A percentile compares a stretch with the other conserved stretches of the same genome.
phyloP scores from a whole-genome alignment of 148 eudicot genomes.

The Silene uniflora region DNA sequence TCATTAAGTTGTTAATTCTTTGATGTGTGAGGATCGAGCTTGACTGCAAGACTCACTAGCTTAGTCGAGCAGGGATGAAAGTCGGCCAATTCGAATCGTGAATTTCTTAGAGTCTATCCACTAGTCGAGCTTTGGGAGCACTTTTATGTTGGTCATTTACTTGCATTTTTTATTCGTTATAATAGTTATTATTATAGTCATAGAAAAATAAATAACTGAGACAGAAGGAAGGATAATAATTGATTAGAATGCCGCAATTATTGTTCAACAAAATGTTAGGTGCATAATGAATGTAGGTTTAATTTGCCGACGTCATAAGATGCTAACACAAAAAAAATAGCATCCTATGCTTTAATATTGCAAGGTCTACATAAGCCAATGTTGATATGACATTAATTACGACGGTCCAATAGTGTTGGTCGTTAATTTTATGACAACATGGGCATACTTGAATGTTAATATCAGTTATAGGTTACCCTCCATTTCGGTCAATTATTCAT shows the following conservation, averaged over 20 bases:
- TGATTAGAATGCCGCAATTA: background rate
- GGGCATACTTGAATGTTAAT: too few species aligned
- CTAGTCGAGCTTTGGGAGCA: too few species aligned
- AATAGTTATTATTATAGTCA: background rate
- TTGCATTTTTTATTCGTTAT: background rate
- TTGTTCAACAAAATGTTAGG: background rate
- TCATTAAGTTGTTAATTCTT: too few species aligned
- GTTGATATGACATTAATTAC: background rate
- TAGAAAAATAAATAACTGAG: too few species aligned
- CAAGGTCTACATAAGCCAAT: background rate
- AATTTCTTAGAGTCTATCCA: too few species aligned
- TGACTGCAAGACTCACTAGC: too few species aligned
- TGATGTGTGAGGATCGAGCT: too few species aligned
- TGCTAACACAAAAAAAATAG: background rate
- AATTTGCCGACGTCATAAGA: constrained; percentile 3
- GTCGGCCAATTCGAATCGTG: background rate
- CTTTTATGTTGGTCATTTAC: too few species aligned
- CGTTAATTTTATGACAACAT: too few species aligned
- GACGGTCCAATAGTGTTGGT: background rate
- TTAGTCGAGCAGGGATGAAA: background rate
- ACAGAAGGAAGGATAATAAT: too few species aligned
- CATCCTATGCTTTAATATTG: constrained; percentile 4
- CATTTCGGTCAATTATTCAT: too few species aligned
- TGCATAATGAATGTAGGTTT: background rate
- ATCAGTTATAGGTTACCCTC: too few species aligned